phyloP scores from a whole-genome alignment of 2,329 filamentous ascomycete genomes.

The Emmonsia crescens region DNA sequence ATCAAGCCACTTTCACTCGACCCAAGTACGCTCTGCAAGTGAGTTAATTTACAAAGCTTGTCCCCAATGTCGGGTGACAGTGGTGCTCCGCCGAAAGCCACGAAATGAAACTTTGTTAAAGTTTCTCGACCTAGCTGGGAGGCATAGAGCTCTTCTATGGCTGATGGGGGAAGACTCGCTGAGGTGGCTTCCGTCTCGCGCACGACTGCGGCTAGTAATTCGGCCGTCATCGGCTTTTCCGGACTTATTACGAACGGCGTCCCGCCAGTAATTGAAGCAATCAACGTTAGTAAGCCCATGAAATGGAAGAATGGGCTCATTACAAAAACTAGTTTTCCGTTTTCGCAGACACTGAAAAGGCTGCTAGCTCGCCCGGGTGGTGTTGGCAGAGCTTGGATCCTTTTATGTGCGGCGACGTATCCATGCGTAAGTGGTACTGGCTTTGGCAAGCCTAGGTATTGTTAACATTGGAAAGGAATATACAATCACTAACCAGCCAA shows the following conservation, averaged over 20 bases:
- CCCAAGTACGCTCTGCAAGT: constrained; percentile 13
- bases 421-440: constrained; percentile 22
- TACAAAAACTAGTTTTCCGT: constrained; percentile 12
- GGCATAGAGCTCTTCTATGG: constrained; percentile 19
- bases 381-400: constrained; percentile 4
- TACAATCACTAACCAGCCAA: background rate
- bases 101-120: constrained; percentile 9
- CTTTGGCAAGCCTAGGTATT: constrained; percentile 20
- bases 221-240: constrained; percentile 19
- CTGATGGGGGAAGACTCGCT: constrained; percentile 17
- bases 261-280: constrained; percentile 14
- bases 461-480: background rate
- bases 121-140: constrained; percentile 13
- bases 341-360: constrained; percentile 7
- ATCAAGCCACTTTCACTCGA: constrained; percentile 16
- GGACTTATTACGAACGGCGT: constrained; percentile 16
- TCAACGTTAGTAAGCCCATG: constrained; percentile 17
- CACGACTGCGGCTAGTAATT: constrained; percentile 15
- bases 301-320: constrained; percentile 21
- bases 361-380: constrained; percentile 13
- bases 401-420: constrained; percentile 15
- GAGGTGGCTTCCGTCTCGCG: constrained; percentile 12
- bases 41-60: constrained; percentile 11
- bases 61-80: constrained; percentile 14
- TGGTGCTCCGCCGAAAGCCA: constrained; percentile 17